Conservation (phyloP, 108 stramenopile genomes). For the Cyclotella distinguenda region DNA sequence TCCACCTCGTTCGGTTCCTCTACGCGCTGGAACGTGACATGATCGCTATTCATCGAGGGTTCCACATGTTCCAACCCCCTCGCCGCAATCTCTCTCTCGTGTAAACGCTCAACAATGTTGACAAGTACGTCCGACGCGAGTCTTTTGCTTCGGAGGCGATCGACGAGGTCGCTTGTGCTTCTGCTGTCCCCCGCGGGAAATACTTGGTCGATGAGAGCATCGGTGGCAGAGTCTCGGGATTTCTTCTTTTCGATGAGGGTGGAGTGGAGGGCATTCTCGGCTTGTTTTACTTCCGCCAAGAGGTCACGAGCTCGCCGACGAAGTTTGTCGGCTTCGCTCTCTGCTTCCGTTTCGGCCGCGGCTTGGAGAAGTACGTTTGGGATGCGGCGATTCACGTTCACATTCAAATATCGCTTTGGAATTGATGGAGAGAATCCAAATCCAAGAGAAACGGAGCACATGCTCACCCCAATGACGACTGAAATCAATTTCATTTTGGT, state of each 20-base stretch:
- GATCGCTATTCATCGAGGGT: constrained; percentile 32
- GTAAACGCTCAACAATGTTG: constrained; percentile 38
- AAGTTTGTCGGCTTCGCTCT: constrained; percentile 45
- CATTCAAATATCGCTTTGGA: neutral
- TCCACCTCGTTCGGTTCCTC: constrained; percentile 36
- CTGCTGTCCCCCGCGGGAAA: constrained; percentile 32
- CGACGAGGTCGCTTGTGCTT: constrained; percentile 25
- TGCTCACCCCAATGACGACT: neutral
- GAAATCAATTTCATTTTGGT: neutral
- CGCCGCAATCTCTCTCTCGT: constrained; percentile 45
- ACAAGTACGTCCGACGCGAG: constrained; percentile 40
- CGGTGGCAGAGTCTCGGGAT: constrained; percentile 37
- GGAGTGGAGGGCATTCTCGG: constrained; percentile 41
- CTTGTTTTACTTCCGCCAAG: constrained; percentile 27
- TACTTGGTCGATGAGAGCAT: constrained; percentile 33
- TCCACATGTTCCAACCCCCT: constrained; percentile 46
- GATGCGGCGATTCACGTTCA: neutral
- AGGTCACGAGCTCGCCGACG: constrained; percentile 45
- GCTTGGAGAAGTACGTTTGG: too few species aligned
- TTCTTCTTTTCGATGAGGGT: constrained; percentile 42
- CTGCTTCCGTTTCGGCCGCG: constrained; percentile 48
- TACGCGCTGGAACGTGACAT: constrained; percentile 35
- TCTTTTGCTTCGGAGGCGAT: constrained; percentile 34
- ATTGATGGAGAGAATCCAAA: neutral
- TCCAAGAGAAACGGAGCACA: neutral